Base-by-base conservation (phyloP, 140 eudicot genomes). In the Flaveria floridana region DNA sequence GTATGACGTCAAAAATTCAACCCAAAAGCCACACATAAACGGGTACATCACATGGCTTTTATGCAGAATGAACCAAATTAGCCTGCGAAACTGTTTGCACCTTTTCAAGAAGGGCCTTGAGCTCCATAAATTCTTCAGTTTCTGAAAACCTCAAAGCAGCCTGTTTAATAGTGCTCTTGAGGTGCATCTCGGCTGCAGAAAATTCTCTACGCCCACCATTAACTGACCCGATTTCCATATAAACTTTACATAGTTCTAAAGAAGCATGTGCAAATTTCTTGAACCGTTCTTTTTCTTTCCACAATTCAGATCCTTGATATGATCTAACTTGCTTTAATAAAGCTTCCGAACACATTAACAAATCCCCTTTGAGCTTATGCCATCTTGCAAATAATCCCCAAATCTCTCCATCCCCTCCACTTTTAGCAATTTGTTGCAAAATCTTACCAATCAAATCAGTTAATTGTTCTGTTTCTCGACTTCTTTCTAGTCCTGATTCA, bases 351-450 rank as follows among this genome's bases (percentile, higher is more conserved):
- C 89, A 90, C 98, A 93, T 93, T 5, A 82, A 46, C 0, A 90
- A 73, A 84, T 93, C 97, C 47, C 97, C 97, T 78, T 77, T 93
- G 13, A 93, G 64, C 79, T 82, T 86, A 81, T 90, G 92, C 98
- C 98, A 93, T 84, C 94, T 82, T 3, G 94, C 98, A 81, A 86
- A 88, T 53, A 93, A 79, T 41, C 98, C 98, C 97, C 96, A 93
- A 16, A 77, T 67, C 7, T 90, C 98, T 14, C 86, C 89, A 46
- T 63, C 76, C 21, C 89, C 91, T 42, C 87, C 87, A 71, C 77
- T 80, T 75, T 74, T 83, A 48, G 84, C 93, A 68, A 90, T 80
- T 86, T 85, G 85, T 79, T 81, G 86, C 64, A 89, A 82, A 56
- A 90, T 73, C 58, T 85, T 88, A 66, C 98, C 98, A 65, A 93